These are phyloP conservation scores for Westerdykella aurantiaca DNA, from an alignment of 2,329 filamentous ascomycete species.

Conservation along the genomic window DNA sequence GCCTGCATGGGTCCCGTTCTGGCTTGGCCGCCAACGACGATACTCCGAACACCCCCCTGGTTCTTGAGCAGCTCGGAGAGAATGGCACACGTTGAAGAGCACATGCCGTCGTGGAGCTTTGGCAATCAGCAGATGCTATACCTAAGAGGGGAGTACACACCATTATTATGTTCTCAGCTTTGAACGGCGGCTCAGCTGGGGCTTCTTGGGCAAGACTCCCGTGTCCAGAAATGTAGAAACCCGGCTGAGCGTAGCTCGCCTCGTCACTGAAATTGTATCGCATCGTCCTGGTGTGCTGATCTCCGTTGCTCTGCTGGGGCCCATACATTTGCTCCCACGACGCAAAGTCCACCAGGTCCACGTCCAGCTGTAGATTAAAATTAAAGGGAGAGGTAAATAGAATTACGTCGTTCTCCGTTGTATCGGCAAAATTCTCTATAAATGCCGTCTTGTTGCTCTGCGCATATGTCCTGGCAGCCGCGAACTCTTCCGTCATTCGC, in stretches of 20 bases:
- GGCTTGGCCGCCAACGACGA: constrained; percentile 41
- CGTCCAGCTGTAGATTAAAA: constrained; percentile 28
- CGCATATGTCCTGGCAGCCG: constrained; percentile 22
- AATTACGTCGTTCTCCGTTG: constrained; percentile 18
- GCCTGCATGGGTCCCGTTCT: constrained; percentile 40
- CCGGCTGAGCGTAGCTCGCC: constrained; percentile 23
- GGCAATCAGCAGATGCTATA: not conserved
- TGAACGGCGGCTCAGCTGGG: constrained; percentile 33
- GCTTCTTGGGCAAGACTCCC: constrained; percentile 26
- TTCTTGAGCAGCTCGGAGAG: constrained; percentile 43
- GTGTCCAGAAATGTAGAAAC: constrained; percentile 20
- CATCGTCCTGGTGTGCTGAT: constrained; percentile 32
- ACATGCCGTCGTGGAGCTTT: constrained; percentile 41
- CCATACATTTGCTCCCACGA: constrained; percentile 37
- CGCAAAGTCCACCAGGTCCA: constrained; percentile 22
- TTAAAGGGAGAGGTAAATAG: constrained; percentile 26
- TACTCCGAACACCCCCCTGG: constrained; percentile 40
- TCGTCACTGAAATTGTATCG: constrained; percentile 36
- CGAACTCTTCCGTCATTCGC: constrained; percentile 26
- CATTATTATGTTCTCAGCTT: constrained; percentile 38
- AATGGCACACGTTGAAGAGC: constrained; percentile 44
- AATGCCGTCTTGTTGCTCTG: constrained; percentile 27
- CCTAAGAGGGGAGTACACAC: constrained; percentile 6
- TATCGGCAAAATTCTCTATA: constrained; percentile 16
- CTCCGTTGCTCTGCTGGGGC: constrained; percentile 25